Percentiles rank a stretch among this genome's conserved stretches.
phyloP scores from a whole-genome alignment of 2,329 filamentous ascomycete species.

The Gnomoniopsis smithogilvyi region DNA sequence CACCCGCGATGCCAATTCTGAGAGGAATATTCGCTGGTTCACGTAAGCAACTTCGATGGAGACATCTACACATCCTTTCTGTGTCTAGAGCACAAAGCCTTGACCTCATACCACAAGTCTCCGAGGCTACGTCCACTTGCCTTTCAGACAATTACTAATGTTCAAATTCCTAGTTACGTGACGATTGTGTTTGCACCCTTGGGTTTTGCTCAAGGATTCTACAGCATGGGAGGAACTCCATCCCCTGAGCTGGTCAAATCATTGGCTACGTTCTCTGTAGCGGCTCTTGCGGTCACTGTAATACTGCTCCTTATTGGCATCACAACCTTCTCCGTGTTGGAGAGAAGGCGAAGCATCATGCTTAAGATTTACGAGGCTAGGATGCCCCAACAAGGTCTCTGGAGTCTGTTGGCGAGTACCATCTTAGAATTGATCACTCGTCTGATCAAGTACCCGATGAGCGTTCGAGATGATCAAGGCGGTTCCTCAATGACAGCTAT shows the following conservation, averaged over 20 bases:
- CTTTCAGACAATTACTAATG: no score
- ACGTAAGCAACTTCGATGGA: neutral
- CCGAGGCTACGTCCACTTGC: no score
- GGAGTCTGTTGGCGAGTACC: neutral
- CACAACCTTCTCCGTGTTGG: neutral
- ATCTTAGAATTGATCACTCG: neutral
- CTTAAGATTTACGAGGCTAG: neutral
- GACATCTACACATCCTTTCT: no score
- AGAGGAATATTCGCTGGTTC: constrained; percentile 8
- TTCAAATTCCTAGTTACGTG: neutral
- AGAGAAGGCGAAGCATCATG: neutral
- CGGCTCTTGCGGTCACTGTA: neutral
- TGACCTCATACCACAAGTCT: no score
- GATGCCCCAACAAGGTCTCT: neutral
- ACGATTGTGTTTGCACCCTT: constrained; percentile 7
- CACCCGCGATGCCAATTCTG: neutral
- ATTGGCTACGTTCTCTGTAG: neutral
- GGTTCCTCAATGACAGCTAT: neutral
- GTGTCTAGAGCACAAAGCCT: no score
- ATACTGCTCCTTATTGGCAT: neutral
- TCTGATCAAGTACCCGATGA: neutral
- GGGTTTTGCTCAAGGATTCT: constrained; percentile 1
- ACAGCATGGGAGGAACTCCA: constrained; percentile 1
- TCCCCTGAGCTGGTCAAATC: neutral
- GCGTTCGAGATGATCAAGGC: neutral